Evolutionary conservation across 208 protist species (phyloP), one percentile per base, ranked within the genome.

Genomic region (Wallacemonas sp.): DNA sequence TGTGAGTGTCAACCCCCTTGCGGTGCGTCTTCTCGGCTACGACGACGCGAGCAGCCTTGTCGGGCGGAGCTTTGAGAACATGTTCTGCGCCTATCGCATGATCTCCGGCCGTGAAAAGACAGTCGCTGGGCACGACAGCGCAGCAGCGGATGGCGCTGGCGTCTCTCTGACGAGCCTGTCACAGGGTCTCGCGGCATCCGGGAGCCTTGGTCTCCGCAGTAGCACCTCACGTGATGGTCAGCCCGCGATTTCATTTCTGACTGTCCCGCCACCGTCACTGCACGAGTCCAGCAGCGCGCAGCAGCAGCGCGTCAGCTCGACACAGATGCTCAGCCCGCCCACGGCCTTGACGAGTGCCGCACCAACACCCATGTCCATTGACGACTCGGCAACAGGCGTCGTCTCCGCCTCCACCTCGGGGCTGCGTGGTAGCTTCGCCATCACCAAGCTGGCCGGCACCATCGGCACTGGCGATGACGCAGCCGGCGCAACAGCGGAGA

Each of bases 61-160:
- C 19, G 34, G 56, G 24, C 44, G 46, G 12, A 19, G 61, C n/a
- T 70, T 78, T 11, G 57, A 66, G 5, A 58, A 63, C 27, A 26
- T 78, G 26, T 74, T 74, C 43, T 66, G 57, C 61, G 73, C 62
- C 57, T 78, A 70, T 19, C 43, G 58, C 23, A 49, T 47, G 60
- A 8, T n/a, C n/a, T 24, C 41, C 11, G n/a, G 16, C 26, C 9
- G 21, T 8, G 24, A 55, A 47, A 8, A 19, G 43, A 17, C 9
- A 41, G n/a, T n/a, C n/a, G n/a, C n/a, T n/a, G n/a, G n/a, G n/a
- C n/a, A n/a, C n/a, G n/a, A n/a, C n/a, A n/a, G n/a, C n/a, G n/a
- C n/a, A n/a, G n/a, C n/a, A n/a, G n/a, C n/a, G n/a, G n/a, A 11
- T 49, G 44, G 19, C 44, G 12, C 6, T 26, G 44, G 17, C 8